Evolutionary conservation across 305 asterid species (phyloP).

Genomic region (Fraxinus sp.): DNA sequence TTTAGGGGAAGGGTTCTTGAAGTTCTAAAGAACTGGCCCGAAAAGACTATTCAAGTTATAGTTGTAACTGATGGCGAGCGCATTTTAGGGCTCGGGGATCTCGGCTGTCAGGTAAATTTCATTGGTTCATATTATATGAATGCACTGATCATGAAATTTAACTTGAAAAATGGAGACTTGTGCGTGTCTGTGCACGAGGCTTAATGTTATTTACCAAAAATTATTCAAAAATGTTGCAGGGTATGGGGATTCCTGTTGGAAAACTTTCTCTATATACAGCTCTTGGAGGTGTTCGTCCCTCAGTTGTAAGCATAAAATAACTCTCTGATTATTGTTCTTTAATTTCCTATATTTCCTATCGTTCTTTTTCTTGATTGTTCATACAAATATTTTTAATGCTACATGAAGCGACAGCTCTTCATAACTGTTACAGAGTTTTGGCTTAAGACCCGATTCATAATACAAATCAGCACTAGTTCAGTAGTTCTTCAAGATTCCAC

Average conservation of each 20-base stretch:
- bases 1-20: slow-evolving; percentile 81
- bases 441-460: background rate
- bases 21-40: slow-evolving; percentile 93
- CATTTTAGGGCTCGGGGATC: slow-evolving; percentile 97
- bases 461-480: background rate
- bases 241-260: slow-evolving; percentile 99
- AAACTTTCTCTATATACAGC: slow-evolving; percentile 95
- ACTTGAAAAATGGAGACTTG: background rate
- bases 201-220: slow-evolving; percentile 12
- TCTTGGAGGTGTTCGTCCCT: slow-evolving; percentile 98
- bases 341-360: background rate
- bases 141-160: background rate
- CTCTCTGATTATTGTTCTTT: slow-evolving; percentile 7
- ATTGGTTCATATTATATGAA: slow-evolving; percentile 2
- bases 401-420: background rate
- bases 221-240: slow-evolving; percentile 48
- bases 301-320: slow-evolving; percentile 60
- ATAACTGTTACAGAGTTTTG: background rate
- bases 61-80: slow-evolving; percentile 98
- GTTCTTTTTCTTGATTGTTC: background rate
- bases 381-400: background rate
- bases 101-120: slow-evolving; percentile 83
- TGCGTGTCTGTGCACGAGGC: background rate
- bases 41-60: slow-evolving; percentile 81
- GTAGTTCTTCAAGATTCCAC: background rate